Conservation (phyloP, 495 filamentous ascomycete species). For the Pseudevernia furfuracea region DNA sequence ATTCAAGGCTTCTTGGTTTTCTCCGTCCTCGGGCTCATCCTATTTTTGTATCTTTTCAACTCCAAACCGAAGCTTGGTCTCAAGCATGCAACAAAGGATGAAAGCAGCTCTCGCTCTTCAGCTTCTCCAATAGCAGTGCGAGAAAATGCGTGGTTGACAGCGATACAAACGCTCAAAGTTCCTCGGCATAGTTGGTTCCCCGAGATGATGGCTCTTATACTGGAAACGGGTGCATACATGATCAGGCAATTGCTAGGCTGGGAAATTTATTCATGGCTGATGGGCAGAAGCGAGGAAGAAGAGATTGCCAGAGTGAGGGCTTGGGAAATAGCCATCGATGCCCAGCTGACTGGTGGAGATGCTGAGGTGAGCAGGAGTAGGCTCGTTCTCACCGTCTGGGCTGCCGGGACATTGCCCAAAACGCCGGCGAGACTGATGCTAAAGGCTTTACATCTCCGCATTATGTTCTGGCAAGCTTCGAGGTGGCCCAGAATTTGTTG, state of each 20-base stretch:
- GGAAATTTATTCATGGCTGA: constrained; percentile 64
- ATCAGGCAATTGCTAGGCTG: constrained; percentile 71
- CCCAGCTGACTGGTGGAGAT: constrained; percentile 90
- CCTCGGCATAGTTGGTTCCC: constrained; percentile 77
- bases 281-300: constrained; percentile 74
- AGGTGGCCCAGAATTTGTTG: constrained; percentile 23
- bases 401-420: constrained; percentile 77
- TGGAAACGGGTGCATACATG: constrained; percentile 74
- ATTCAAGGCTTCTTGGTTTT: constrained; percentile 18
- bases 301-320: constrained; percentile 83
- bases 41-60: constrained; percentile 55
- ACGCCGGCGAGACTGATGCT: constrained; percentile 84
- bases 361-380: constrained; percentile 81
- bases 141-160: constrained; percentile 86
- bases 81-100: constrained; percentile 7
- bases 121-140: constrained; percentile 81
- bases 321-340: constrained; percentile 91
- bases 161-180: constrained; percentile 91
- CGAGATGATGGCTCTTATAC: constrained; percentile 70
- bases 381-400: constrained; percentile 77
- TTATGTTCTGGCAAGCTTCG: constrained; percentile 74
- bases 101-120: constrained; percentile 48
- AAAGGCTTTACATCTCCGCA: constrained; percentile 82
- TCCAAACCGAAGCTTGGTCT: constrained; percentile 40
- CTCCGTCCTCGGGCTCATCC: constrained; percentile 16